These are phyloP conservation scores for Pseudocercospora vitis DNA, from an alignment of 2,329 filamentous ascomycete genomes.

Conservation along the genomic window DNA sequence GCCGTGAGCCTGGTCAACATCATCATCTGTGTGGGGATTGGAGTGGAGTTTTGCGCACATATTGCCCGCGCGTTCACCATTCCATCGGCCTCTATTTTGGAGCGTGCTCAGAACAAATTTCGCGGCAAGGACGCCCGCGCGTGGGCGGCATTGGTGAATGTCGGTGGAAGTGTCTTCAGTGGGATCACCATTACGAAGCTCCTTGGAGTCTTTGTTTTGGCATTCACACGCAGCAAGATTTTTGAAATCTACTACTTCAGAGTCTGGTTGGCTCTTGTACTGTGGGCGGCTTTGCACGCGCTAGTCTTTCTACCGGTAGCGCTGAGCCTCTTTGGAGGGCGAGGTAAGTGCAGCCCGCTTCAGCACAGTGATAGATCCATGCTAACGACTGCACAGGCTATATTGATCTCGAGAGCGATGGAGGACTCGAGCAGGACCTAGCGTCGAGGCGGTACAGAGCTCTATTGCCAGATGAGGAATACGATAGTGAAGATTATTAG, in stretches of 20 bases:
- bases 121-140: constrained; percentile 79
- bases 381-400: constrained; percentile 59
- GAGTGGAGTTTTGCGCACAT: constrained; percentile 96
- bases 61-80: constrained; percentile 96
- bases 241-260: constrained; percentile 99
- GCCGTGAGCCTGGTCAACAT: constrained; percentile 94
- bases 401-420: constrained; percentile 80
- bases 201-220: constrained; percentile 84
- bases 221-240: constrained; percentile 95
- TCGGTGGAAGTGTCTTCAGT: constrained; percentile 90
- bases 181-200: constrained; percentile 97
- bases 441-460: constrained; percentile 76
- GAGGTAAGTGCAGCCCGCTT: constrained; percentile 55
- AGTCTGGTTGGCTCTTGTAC: constrained; percentile 87
- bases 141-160: constrained; percentile 92
- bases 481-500: constrained; percentile 67
- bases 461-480: constrained; percentile 72
- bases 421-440: constrained; percentile 85
- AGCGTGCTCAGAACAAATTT: constrained; percentile 72
- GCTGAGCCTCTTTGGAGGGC: constrained; percentile 79
- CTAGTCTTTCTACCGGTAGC: constrained; percentile 89
- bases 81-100: constrained; percentile 77
- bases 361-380: background rate
- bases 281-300: constrained; percentile 85
- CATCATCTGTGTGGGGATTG: constrained; percentile 94